Conservation (phyloP, 345 rosid species). For the Laguncularia racemosa region DNA sequence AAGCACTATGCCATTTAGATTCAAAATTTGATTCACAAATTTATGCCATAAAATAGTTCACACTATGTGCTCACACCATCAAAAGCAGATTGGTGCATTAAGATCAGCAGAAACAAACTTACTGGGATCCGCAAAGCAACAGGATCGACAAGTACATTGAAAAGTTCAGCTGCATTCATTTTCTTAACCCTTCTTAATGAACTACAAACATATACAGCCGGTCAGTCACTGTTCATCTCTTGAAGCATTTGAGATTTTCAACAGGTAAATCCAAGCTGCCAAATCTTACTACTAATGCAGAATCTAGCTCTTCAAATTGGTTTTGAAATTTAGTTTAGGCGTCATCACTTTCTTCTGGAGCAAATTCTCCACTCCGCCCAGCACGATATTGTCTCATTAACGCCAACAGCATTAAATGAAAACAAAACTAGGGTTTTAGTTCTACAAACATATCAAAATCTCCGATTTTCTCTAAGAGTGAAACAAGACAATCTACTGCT, state of each 20-base stretch:
- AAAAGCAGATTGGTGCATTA: no score
- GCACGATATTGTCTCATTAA: constrained; percentile 14
- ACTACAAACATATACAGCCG: constrained; percentile 23
- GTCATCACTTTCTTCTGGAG: constrained; percentile 34
- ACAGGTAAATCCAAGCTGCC: no score
- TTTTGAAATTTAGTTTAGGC: constrained; percentile 23
- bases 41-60: no score
- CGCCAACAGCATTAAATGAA: no score
- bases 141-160: constrained; percentile 85
- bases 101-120: constrained; percentile 18
- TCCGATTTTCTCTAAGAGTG: no score
- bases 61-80: no score
- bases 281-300: constrained; percentile 46
- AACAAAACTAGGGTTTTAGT: no score
- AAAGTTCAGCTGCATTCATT: constrained; percentile 98
- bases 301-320: constrained; percentile 62
- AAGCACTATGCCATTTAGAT: no score
- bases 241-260: no score
- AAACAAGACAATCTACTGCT: no score
- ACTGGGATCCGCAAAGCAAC: constrained; percentile 97
- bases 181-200: constrained; percentile 93
- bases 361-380: constrained; percentile 22
- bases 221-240: neutral
- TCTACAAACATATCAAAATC: no score
- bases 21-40: no score